Evolutionary conservation across 768 basidiomycete species (phyloP), one percentile per base, ranked within the genome.

Genomic region (Megacollybia marginata): DNA sequence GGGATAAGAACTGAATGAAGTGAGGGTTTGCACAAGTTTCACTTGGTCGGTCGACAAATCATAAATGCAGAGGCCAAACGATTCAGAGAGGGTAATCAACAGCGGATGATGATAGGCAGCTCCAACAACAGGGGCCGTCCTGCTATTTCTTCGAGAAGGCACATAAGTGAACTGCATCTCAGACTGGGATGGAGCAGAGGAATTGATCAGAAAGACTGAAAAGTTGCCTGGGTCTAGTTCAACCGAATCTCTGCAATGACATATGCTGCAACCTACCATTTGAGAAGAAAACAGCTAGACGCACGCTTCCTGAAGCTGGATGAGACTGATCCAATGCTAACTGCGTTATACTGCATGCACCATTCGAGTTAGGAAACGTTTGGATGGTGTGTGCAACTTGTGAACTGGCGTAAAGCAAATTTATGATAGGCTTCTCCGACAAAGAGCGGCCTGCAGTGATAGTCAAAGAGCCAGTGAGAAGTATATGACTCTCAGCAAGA

Each of bases 91-190:
- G 0, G 85, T 80, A 45, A 87, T 74, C 46, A 92, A 80, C 5
- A 92, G 66, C 1, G 87, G 89, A 52, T 90, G 85, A 56, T 89
- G 80, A 58, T 88, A 92, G 8, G 75, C 86, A 12, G 83, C 85
- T 43, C 82, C 82, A 44, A 77, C 71, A 51, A 85, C 74, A 15
- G 72, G 72, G 11, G 72, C 62, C 6, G 62, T 68, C 42, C 79
- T 69, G 5, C 62, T 44, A n/a, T 54, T 66, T 42, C 69, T 62
- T 34, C 66, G 67, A 16, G 55, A 54, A 15, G 82, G 82, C 35
- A 72, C 60, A 59, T 84, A 80, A 12, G 73, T 66, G 42, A 76
- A 62, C 46, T 69, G 72, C 58, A 70, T 69, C 2, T 65, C 54
- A n/a, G 76, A 71, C 19, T 23, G 62, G 54, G 9, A 71, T 66